phyloP scores from a whole-genome alignment of 2,329 filamentous ascomycete genomes.

The Hortaea sp. region DNA sequence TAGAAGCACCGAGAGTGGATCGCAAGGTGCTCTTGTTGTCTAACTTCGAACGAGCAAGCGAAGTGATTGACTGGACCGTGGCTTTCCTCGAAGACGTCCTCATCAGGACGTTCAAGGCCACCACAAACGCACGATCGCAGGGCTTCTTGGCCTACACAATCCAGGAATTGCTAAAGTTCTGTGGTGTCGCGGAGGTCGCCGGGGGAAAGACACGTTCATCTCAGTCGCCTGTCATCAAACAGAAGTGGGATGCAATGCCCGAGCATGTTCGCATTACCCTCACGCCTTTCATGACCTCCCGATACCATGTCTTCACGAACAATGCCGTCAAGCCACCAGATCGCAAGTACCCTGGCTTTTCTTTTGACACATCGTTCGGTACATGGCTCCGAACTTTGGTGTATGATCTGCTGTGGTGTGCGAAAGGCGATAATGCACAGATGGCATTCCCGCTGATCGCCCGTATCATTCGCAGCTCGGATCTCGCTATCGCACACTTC shows the following conservation, averaged over 20 bases:
- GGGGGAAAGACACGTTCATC: constrained; percentile 42
- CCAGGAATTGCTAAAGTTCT: constrained; percentile 76
- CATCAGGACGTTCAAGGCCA: constrained; percentile 83
- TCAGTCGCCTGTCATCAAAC: constrained; percentile 52
- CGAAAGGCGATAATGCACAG: constrained; percentile 61
- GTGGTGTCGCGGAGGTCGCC: constrained; percentile 56
- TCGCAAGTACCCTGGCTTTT: constrained; percentile 65
- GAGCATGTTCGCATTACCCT: constrained; percentile 69
- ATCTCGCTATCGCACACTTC: constrained; percentile 77
- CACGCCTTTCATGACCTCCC: constrained; percentile 79
- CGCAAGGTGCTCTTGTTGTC: constrained; percentile 75
- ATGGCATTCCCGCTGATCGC: constrained; percentile 73
- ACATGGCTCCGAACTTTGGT: constrained; percentile 76
- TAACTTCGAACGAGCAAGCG: constrained; percentile 69
- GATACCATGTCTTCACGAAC: constrained; percentile 56
- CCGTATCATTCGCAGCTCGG: constrained; percentile 74
- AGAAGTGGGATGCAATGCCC: constrained; percentile 69
- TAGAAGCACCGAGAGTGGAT: constrained; percentile 69
- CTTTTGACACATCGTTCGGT: constrained; percentile 55
- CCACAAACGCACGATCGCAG: constrained; percentile 77
- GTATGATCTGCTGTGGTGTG: constrained; percentile 70
- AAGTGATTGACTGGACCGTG: constrained; percentile 76
- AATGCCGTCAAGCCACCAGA: constrained; percentile 15
- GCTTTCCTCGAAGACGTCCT: constrained; percentile 79
- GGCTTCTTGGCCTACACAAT: constrained; percentile 90